Evolutionary conservation across 441 rosid genomes (phyloP).

Genomic region (Erysimum cheiri): DNA sequence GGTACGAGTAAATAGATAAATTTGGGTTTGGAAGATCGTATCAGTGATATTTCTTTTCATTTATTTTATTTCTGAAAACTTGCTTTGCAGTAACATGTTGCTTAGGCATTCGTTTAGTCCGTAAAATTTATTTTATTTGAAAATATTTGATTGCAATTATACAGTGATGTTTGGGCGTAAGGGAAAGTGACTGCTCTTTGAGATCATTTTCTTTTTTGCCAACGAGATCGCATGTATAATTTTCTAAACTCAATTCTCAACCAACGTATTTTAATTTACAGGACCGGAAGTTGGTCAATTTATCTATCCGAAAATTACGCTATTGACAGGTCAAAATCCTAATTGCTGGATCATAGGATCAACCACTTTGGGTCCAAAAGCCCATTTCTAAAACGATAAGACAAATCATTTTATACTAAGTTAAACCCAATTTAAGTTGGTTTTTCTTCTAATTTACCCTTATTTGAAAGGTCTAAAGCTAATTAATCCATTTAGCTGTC

Average conservation of each 20-base stretch:
- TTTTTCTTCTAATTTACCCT: too few species aligned
- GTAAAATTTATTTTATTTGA: not conserved
- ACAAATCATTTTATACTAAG: constrained; percentile 3
- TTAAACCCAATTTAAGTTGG: not conserved
- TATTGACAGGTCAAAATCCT: constrained; percentile 28
- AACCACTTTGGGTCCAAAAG: constrained; percentile 15
- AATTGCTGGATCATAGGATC: constrained; percentile 9
- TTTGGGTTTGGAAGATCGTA: not conserved
- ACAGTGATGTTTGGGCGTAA: constrained; percentile 45
- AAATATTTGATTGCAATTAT: constrained; percentile 2
- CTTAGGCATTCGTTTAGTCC: constrained; percentile 43
- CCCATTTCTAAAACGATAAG: not conserved
- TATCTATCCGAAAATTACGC: constrained; percentile 29
- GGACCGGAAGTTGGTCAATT: constrained; percentile 8
- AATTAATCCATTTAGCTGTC: too few species aligned
- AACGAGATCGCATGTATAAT: constrained; percentile 16
- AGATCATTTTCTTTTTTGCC: not conserved
- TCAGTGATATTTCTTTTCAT: not conserved
- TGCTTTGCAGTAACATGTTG: constrained; percentile 54
- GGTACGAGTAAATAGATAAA: not conserved
- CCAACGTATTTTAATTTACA: constrained; percentile 24
- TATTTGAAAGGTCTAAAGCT: too few species aligned
- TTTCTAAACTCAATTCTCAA: constrained; percentile 22
- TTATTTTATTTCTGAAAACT: constrained; percentile 8
- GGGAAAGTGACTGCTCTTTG: constrained; percentile 47